Conservation (phyloP, 208 protist genomes). For the Leptomonas seymouri region DNA sequence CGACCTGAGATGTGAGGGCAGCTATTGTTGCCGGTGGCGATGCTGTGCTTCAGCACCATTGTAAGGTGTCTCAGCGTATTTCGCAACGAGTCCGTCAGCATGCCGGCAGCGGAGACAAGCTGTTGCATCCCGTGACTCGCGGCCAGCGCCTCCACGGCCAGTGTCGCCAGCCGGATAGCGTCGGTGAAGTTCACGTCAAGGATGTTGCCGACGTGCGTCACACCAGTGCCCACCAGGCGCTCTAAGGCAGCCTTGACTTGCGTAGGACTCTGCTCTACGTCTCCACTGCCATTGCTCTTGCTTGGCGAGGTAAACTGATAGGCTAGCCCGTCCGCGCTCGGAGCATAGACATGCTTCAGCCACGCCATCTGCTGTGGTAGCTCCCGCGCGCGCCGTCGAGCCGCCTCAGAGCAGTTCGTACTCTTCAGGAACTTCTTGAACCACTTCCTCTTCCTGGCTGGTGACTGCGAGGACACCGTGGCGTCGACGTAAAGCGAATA, state of each 20-base stretch:
- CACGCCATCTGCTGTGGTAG: slow-evolving; percentile 23
- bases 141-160: slow-evolving; percentile 35
- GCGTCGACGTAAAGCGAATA: slow-evolving; percentile 10
- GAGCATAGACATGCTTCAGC: slow-evolving; percentile 25
- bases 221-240: slow-evolving; percentile 15
- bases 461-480: slow-evolving; percentile 7
- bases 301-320: slow-evolving; percentile 4
- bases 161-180: slow-evolving; percentile 30
- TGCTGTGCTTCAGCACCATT: slow-evolving; percentile 19
- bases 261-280: background rate
- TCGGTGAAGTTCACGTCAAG: slow-evolving; percentile 37
- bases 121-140: slow-evolving; percentile 34
- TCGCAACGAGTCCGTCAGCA: slow-evolving; percentile 33
- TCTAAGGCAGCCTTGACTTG: slow-evolving; percentile 8
- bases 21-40: background rate
- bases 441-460: slow-evolving; percentile 24
- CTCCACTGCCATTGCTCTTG: background rate
- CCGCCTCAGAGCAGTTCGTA: slow-evolving; percentile 16
- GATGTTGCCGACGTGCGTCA: slow-evolving; percentile 28
- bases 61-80: slow-evolving; percentile 36
- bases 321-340: slow-evolving; percentile 10
- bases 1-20: too few species aligned
- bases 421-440: slow-evolving; percentile 32
- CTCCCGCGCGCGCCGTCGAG: slow-evolving; percentile 22
- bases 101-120: slow-evolving; percentile 32